Evolutionary conservation across 2,329 filamentous ascomycete genomes (phyloP).

Genomic region (Nannizziopsis arthrosporioides): DNA sequence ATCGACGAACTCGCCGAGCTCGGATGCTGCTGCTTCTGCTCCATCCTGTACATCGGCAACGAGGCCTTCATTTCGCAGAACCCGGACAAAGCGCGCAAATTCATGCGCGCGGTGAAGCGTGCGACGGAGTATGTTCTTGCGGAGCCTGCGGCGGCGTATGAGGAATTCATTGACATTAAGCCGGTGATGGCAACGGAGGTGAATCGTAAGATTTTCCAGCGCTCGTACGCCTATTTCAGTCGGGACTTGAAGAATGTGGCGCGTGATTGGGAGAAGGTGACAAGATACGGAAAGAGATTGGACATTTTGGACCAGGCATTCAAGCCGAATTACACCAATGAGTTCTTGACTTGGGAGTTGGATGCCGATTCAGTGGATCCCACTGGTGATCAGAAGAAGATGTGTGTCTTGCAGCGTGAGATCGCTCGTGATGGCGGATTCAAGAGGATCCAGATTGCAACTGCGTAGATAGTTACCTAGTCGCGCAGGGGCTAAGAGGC

Average conservation of each 20-base stretch:
- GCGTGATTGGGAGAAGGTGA: slow-evolving; percentile 68
- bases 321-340: slow-evolving; percentile 62
- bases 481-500: neutral
- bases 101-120: slow-evolving; percentile 61
- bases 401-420: slow-evolving; percentile 56
- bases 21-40: slow-evolving; percentile 76
- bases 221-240: slow-evolving; percentile 65
- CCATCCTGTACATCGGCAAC: slow-evolving; percentile 70
- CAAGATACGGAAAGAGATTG: slow-evolving; percentile 61
- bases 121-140: slow-evolving; percentile 62
- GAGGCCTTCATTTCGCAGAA: slow-evolving; percentile 56
- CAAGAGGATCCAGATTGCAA: slow-evolving; percentile 24
- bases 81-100: slow-evolving; percentile 53
- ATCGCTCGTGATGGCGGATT: slow-evolving; percentile 55
- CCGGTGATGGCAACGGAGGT: slow-evolving; percentile 55
- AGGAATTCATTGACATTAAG: slow-evolving; percentile 60
- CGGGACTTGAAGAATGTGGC: slow-evolving; percentile 61
- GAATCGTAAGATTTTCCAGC: slow-evolving; percentile 70
- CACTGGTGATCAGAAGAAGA: slow-evolving; percentile 60
- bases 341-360: slow-evolving; percentile 55
- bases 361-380: slow-evolving; percentile 56
- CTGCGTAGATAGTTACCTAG: slow-evolving; percentile 2
- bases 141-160: slow-evolving; percentile 51
- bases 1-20: slow-evolving; percentile 70
- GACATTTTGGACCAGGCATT: slow-evolving; percentile 55